phyloP scores from a whole-genome alignment of 257 asterid species.

The Lycium ferocissimum region DNA sequence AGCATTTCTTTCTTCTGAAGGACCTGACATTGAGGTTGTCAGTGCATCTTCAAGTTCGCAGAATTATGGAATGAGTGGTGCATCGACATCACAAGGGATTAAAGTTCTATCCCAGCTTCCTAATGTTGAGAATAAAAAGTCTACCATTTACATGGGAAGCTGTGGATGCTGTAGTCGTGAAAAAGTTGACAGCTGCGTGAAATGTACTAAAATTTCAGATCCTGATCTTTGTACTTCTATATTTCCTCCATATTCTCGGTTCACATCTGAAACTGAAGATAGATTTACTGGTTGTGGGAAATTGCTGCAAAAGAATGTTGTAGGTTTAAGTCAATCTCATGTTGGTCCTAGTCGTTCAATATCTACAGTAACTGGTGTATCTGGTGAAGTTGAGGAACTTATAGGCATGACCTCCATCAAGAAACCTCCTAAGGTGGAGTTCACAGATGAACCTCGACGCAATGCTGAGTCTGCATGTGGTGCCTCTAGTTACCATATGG shows the following conservation, averaged over 20 bases:
- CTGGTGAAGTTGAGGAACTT: slow-evolving; percentile 48
- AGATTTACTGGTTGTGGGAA: slow-evolving; percentile 35
- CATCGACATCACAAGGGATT: slow-evolving; percentile 28
- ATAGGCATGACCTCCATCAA: slow-evolving; percentile 57
- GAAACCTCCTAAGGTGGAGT: slow-evolving; percentile 71
- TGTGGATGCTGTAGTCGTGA: slow-evolving; percentile 35
- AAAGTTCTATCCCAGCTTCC: slow-evolving; percentile 26
- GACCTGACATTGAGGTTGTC: slow-evolving; percentile 26
- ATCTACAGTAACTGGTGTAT: slow-evolving; percentile 38
- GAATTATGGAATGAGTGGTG: slow-evolving; percentile 20
- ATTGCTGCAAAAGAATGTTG: slow-evolving; percentile 39
- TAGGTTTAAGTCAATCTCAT: slow-evolving; percentile 33
- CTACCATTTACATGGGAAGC: slow-evolving; percentile 36
- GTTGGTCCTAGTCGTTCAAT: slow-evolving; percentile 32
- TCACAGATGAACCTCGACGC: slow-evolving; percentile 47
- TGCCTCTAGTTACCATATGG: slow-evolving; percentile 23
- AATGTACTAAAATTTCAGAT: slow-evolving; percentile 30
- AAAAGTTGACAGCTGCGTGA: slow-evolving; percentile 34
- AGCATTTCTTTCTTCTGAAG: slow-evolving; percentile 30
- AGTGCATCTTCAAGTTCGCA: slow-evolving; percentile 28
- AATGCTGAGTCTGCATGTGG: slow-evolving; percentile 37
- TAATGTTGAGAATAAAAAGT: slow-evolving; percentile 30
- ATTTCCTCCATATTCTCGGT: slow-evolving; percentile 34
- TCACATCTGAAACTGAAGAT: slow-evolving; percentile 31
- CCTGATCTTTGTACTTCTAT: slow-evolving; percentile 41